phyloP scores from a whole-genome alignment of 1,284 basidiomycete species.

The Ustilago curta region DNA sequence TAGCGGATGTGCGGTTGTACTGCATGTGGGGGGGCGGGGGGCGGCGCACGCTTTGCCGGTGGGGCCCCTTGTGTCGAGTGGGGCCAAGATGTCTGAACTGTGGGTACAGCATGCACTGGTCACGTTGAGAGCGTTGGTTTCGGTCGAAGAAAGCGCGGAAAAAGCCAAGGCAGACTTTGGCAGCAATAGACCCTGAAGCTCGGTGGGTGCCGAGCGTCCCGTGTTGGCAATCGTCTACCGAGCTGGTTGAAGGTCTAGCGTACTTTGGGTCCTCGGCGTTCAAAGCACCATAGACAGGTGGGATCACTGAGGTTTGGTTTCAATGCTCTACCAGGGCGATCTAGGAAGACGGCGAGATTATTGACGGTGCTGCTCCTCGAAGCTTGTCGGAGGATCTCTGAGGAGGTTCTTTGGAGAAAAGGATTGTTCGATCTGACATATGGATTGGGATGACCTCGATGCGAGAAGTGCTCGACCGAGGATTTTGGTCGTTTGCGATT shows the following conservation, averaged over 20 bases:
- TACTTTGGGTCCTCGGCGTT: neutral
- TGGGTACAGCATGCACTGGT: neutral
- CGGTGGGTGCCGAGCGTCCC: neutral
- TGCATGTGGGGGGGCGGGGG: neutral
- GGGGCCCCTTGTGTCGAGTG: neutral
- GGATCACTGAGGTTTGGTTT: neutral
- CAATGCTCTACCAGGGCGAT: neutral
- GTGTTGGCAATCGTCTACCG: no score
- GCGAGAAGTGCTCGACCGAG: neutral
- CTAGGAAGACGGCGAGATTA: conserved; percentile 19
- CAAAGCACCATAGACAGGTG: neutral
- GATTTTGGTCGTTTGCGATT: neutral
- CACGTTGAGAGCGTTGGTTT: neutral
- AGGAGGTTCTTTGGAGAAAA: neutral
- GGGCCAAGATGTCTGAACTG: no score
- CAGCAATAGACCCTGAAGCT: neutral
- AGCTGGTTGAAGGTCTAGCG: no score
- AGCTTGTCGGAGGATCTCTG: conserved; percentile 21
- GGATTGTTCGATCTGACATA: conserved; percentile 6
- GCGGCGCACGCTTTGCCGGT: neutral
- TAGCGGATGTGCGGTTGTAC: no score
- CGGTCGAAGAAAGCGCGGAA: neutral
- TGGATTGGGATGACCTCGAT: neutral
- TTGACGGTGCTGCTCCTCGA: neutral
- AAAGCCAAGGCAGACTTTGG: neutral